Evolutionary conservation across 2,329 filamentous ascomycete species (phyloP).

Genomic region (Pseudofabraea citricarpa): DNA sequence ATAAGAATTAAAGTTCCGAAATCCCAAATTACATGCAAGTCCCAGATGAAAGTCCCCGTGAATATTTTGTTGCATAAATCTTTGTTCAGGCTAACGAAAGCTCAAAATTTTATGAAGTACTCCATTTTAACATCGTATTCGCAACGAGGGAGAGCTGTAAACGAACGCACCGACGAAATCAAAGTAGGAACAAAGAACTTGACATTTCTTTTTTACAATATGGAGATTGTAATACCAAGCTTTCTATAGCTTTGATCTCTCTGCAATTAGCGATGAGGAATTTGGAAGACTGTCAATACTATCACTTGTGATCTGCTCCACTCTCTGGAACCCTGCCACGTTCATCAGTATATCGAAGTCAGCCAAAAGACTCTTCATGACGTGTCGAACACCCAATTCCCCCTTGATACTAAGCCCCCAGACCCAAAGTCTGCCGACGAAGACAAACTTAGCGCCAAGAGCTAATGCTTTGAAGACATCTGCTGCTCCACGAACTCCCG

Average conservation of each 20-base stretch:
- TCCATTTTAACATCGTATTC: no score
- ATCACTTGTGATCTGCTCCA: constrained; percentile 45
- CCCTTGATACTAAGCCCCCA: constrained; percentile 56
- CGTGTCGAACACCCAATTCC: constrained; percentile 55
- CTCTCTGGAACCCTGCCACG: constrained; percentile 47
- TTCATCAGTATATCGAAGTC: constrained; percentile 60
- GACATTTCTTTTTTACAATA: no score
- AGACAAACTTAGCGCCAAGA: constrained; percentile 57
- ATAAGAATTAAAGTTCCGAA: no score
- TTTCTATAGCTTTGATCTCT: neutral
- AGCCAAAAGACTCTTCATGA: constrained; percentile 55
- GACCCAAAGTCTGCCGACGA: constrained; percentile 56
- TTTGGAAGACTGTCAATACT: neutral
- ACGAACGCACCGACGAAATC: no score
- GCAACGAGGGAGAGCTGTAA: no score
- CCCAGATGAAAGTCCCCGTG: no score
- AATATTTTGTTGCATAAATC: no score
- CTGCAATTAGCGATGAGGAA: neutral
- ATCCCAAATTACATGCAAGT: no score
- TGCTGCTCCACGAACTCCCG: constrained; percentile 48
- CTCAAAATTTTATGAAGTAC: no score
- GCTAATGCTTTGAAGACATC: constrained; percentile 59
- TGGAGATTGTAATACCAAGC: no score
- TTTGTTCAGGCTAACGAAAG: no score
- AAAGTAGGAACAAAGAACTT: no score